Evolutionary conservation across 495 filamentous ascomycete genomes (phyloP).

Genomic region (Trichoderma asperelloides): DNA sequence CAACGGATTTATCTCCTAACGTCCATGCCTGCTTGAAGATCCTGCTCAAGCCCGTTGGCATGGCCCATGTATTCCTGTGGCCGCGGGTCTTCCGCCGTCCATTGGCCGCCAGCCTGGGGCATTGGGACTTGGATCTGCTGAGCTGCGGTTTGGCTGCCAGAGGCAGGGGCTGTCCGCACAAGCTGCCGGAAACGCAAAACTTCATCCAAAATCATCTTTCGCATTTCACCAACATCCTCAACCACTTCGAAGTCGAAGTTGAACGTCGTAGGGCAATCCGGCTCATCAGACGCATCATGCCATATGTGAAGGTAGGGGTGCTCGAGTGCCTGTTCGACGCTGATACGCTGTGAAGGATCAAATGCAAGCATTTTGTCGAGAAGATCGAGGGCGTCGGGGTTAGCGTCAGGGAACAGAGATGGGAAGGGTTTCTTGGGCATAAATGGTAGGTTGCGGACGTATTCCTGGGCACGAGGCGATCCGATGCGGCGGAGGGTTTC

Average conservation of each 20-base stretch:
- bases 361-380: conserved; percentile 96
- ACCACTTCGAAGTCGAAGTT: conserved; percentile 97
- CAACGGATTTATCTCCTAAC: conserved; percentile 28
- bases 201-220: conserved; percentile 93
- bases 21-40: conserved; percentile 75
- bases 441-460: conserved; percentile 93
- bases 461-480: conserved; percentile 92
- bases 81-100: conserved; percentile 76
- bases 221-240: conserved; percentile 88
- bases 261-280: conserved; percentile 83
- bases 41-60: conserved; percentile 66
- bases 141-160: conserved; percentile 14
- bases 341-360: conserved; percentile 83
- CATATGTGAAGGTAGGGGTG: conserved; percentile 95
- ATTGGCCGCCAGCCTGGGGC: conserved; percentile 58
- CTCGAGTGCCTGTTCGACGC: conserved; percentile 87
- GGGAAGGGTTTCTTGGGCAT: conserved; percentile 92
- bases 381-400: conserved; percentile 90
- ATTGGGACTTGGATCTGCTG: conserved; percentile 54
- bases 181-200: conserved; percentile 69
- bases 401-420: conserved; percentile 84
- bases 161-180: conserved; percentile 57
- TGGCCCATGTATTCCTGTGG: conserved; percentile 65
- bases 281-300: conserved; percentile 96
- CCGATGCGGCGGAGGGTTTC: conserved; percentile 91